Evolutionary conservation across 1,139 yeast species (phyloP).

Genomic region (Kluyveromyces marxianus): DNA sequence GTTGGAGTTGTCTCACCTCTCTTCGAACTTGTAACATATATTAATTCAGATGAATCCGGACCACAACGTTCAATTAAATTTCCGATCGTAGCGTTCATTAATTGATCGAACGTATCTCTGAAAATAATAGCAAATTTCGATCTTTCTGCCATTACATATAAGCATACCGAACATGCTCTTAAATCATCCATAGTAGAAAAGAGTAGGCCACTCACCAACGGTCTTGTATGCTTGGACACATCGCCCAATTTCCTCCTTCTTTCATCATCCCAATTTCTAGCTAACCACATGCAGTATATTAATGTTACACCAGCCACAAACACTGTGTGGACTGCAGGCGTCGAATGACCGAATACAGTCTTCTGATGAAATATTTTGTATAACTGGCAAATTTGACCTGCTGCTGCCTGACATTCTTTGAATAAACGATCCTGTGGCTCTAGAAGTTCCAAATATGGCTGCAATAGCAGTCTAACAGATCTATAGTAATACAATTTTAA

Average conservation of each 20-base stretch:
- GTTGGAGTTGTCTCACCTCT: slow-evolving; percentile 3
- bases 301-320: slow-evolving; percentile 58
- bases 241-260: slow-evolving; percentile 42
- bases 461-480: slow-evolving; percentile 47
- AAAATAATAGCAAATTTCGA: slow-evolving; percentile 49
- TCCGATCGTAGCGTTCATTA: slow-evolving; percentile 51
- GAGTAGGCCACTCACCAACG: slow-evolving; percentile 42
- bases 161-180: slow-evolving; percentile 50
- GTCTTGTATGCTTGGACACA: slow-evolving; percentile 46
- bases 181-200: slow-evolving; percentile 49
- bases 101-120: slow-evolving; percentile 54
- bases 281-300: slow-evolving; percentile 53
- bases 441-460: slow-evolving; percentile 49
- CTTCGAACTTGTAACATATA: slow-evolving; percentile 24
- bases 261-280: slow-evolving; percentile 47
- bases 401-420: slow-evolving; percentile 55
- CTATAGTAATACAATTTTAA: slow-evolving; percentile 47
- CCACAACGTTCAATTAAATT: slow-evolving; percentile 48
- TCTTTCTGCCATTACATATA: slow-evolving; percentile 57
- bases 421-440: slow-evolving; percentile 51
- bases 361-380: slow-evolving; percentile 52
- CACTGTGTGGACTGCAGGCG: slow-evolving; percentile 53
- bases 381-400: slow-evolving; percentile 54
- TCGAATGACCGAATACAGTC: slow-evolving; percentile 50
- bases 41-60: slow-evolving; percentile 45